These are phyloP conservation scores for Fennellomyces sp. DNA, from an alignment of 371 early-diverging fungal species.

Conservation along the genomic window DNA sequence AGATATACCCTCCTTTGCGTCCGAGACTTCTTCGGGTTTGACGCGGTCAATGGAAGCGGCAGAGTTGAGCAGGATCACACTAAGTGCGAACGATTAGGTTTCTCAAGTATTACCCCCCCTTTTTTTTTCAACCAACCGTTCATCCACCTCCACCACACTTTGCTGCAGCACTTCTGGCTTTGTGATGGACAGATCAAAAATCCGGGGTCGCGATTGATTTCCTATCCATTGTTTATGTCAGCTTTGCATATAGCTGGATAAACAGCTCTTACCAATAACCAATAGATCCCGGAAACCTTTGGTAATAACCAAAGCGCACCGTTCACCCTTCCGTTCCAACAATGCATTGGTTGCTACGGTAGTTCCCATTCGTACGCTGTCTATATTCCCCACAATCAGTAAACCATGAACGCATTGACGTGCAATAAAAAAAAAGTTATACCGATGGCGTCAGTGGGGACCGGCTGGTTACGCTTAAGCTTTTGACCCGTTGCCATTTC, in stretches of 20 bases:
- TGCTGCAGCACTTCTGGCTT: slow-evolving; percentile 88
- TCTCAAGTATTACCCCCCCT: neutral
- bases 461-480: slow-evolving; percentile 69
- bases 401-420: neutral
- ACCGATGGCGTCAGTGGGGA: slow-evolving; percentile 80
- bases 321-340: slow-evolving; percentile 89
- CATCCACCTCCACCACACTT: slow-evolving; percentile 87
- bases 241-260: neutral
- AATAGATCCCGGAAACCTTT: slow-evolving; percentile 85
- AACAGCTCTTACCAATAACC: slow-evolving; percentile 52
- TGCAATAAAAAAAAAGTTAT: slow-evolving; percentile 7
- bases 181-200: slow-evolving; percentile 89
- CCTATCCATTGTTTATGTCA: slow-evolving; percentile 56
- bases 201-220: slow-evolving; percentile 91
- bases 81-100: no score
- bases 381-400: slow-evolving; percentile 29
- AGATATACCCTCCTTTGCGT: slow-evolving; percentile 75
- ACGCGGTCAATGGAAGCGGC: slow-evolving; percentile 58
- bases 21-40: slow-evolving; percentile 26
- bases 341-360: slow-evolving; percentile 98
- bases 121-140: slow-evolving; percentile 55
- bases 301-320: slow-evolving; percentile 85
- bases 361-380: slow-evolving; percentile 93
- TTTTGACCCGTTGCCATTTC: slow-evolving; percentile 78
- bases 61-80: slow-evolving; percentile 79